A percentile compares a stretch with the other conserved stretches of the same genome.
These are phyloP conservation scores for Polytrichum formosum DNA, from an alignment of 225 moss, liverwort and hornwort genomes.

Conservation along the genomic window DNA sequence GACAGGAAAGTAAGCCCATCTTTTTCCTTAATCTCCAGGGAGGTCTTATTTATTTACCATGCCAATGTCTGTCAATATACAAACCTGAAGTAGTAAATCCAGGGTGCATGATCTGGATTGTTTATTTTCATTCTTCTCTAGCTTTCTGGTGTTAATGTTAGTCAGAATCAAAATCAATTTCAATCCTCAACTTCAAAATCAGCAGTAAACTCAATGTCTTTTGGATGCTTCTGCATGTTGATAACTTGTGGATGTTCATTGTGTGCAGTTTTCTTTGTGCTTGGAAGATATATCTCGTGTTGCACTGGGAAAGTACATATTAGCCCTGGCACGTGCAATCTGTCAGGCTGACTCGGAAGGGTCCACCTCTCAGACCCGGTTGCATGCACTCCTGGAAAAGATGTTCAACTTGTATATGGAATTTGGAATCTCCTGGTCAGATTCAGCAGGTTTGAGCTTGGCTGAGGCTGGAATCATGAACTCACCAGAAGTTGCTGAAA, in stretches of 20 bases:
- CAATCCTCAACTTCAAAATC: no score
- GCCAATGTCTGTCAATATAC: no score
- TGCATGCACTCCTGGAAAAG: constrained; percentile 75
- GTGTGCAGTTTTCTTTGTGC: constrained; percentile 83
- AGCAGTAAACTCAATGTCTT: no score
- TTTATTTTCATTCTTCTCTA: no score
- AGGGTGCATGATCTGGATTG: no score
- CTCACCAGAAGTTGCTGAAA: constrained; percentile 74
- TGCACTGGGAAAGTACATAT: constrained; percentile 85
- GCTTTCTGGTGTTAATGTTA: no score
- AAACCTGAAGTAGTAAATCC: no score
- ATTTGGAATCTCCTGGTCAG: constrained; percentile 84
- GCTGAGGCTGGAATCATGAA: constrained; percentile 75
- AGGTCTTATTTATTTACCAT: no score
- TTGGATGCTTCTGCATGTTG: background rate
- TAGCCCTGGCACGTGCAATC: constrained; percentile 72
- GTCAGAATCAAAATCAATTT: no score
- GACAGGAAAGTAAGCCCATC: constrained; percentile 72
- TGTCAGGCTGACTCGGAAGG: constrained; percentile 68
- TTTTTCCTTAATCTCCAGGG: constrained; percentile 5
- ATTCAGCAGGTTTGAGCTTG: constrained; percentile 69
- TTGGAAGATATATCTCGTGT: constrained; percentile 91
- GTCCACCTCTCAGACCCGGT: constrained; percentile 43
- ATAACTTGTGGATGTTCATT: constrained; percentile 1
- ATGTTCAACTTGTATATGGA: constrained; percentile 95